phyloP scores from a whole-genome alignment of 805 yeast genomes.

The Candida vaughaniae region DNA sequence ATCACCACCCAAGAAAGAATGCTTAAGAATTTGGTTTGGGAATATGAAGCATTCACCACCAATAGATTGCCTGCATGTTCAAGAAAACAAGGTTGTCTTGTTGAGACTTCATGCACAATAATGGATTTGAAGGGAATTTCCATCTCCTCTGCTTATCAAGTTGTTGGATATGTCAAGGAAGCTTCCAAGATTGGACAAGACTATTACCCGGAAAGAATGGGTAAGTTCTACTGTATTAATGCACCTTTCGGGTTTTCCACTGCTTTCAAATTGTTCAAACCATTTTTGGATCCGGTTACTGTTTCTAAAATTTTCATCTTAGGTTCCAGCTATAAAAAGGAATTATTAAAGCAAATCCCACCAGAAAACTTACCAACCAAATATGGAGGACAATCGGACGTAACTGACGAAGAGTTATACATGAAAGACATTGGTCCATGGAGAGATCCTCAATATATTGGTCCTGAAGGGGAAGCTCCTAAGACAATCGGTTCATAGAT shows the following conservation, averaged over 20 bases:
- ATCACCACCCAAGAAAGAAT: conserved; percentile 94
- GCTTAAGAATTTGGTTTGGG: conserved; percentile 96
- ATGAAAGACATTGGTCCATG: conserved; percentile 95
- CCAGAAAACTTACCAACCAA: conserved; percentile 86
- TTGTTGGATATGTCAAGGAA: conserved; percentile 83
- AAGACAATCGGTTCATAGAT: no score
- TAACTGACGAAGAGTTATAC: conserved; percentile 75
- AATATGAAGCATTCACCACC: conserved; percentile 85
- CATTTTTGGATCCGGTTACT: conserved; percentile 95
- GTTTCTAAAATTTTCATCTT: conserved; percentile 91
- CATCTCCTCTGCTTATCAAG: conserved; percentile 78
- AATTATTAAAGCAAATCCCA: conserved; percentile 88
- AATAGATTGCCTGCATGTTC: conserved; percentile 94
- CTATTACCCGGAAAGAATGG: conserved; percentile 99
- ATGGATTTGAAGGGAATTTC: conserved; percentile 95
- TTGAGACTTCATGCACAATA: conserved; percentile 96
- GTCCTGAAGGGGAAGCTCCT: conserved; percentile 96
- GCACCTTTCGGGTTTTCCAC: conserved; percentile 98
- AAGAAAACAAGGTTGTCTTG: conserved; percentile 69
- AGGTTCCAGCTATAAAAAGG: conserved; percentile 75
- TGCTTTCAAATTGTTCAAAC: conserved; percentile 87
- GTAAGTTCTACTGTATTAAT: conserved; percentile 90
- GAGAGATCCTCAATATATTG: conserved; percentile 86
- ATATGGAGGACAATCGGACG: conserved; percentile 82
- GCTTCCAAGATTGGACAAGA: conserved; percentile 95